Base-by-base conservation (phyloP, 139 green algal genomes). In the Nannochloris sp. region DNA sequence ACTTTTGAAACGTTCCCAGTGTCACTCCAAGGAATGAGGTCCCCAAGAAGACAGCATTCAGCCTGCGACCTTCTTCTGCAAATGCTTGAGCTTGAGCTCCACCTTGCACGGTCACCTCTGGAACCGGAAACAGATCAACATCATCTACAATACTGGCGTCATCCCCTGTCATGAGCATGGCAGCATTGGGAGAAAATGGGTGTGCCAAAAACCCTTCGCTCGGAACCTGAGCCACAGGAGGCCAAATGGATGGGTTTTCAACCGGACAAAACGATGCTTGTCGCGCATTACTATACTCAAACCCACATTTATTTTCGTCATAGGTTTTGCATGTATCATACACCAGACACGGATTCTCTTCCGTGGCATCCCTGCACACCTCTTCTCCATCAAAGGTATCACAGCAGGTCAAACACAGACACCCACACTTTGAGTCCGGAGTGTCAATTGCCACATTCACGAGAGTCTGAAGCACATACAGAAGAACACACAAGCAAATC, bases 401-500 rank as follows among this genome's bases (percentile, higher is more conserved):
- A 67, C 78, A 88, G 75, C 82, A 88, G 19, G 51, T n/a, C 8
- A 70, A 58, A 78, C 82, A 89, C 29, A 74, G 51, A 70, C 82
- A 89, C 34, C 82, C 82, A 62, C 82, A 88, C 73, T 69, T 34
- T 21, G 73, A 85, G 16, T 86, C 75, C 1, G 73, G 34, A 2
- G 66, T 76, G 66, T 88, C 68, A 8, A 90, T 27, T 3, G 62
- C 60, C 2, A 51, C 68, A 64, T 79, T 74, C 1, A 82, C 69
- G 3, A 74, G 10, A 4, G 49, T 23, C 49, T 88, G 75, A n/a
- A 90, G 75, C 9, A 78, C 54, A n/a, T 79, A 64, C 16, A 91
- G 68, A 23, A 91, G 50, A 7, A 89, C 21, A 59, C 79, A 84
- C 65, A 92, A 87, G 62, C 89, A 73, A 29, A 93, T 76, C 9